A percentile compares a stretch with the other conserved stretches of the same genome.
phyloP scores from a whole-genome alignment of 2,329 filamentous ascomycete species.

The Fusarium brachygibbosum region DNA sequence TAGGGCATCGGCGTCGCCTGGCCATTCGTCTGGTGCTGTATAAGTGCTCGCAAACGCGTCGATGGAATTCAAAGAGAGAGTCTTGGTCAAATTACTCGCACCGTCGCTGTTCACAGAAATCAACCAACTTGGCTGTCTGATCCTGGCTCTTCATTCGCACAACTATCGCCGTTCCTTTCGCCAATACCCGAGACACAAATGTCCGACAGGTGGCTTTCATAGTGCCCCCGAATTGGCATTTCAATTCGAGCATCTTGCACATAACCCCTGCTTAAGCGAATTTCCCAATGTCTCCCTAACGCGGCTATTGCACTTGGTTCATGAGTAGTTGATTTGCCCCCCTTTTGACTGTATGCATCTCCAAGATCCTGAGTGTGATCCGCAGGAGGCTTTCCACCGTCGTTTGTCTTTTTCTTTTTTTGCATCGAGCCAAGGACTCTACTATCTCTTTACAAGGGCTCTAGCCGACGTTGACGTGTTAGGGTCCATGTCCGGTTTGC shows the following conservation, averaged over 20 bases:
- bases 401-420: background rate
- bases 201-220: constrained; percentile 33
- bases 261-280: constrained; percentile 31
- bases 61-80: background rate
- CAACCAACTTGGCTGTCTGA: constrained; percentile 9
- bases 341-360: background rate
- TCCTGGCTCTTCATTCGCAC: constrained; percentile 24
- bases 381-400: constrained; percentile 3
- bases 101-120: background rate
- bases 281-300: constrained; percentile 14
- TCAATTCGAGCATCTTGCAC: constrained; percentile 28
- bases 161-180: constrained; percentile 35
- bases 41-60: background rate
- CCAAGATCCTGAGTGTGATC: constrained; percentile 6
- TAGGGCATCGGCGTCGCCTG: background rate
- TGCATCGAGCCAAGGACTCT: constrained; percentile 7
- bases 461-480: constrained; percentile 33
- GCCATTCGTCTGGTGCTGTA: background rate
- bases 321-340: constrained; percentile 26
- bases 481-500: constrained; percentile 43
- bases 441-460: constrained; percentile 25
- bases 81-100: background rate
- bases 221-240: constrained; percentile 16
- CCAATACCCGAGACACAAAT: constrained; percentile 40
- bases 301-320: constrained; percentile 30